Evolutionary conservation across 2,329 filamentous ascomycete genomes (phyloP), one percentile per base, ranked within the genome.

Genomic region (Talaromyces islandicus): DNA sequence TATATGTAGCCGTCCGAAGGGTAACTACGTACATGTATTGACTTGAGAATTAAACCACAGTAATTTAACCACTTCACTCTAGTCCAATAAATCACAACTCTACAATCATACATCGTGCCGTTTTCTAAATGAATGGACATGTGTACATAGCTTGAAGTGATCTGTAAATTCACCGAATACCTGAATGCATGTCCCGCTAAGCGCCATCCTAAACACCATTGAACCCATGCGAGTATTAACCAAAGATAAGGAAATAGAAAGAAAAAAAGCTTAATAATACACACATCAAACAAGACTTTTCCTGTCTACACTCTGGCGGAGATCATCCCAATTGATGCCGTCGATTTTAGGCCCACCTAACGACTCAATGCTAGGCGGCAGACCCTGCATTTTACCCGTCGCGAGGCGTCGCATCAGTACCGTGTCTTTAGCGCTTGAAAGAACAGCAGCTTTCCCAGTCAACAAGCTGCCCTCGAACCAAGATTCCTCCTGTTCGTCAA

Each of bases 381-480:
- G 65, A 27, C 70, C 69, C 12, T 70, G 64, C 50, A 74, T 56
- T 38, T 80, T 84, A 12, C 89, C 88, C 11, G 82, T 87, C 1
- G 87, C 86, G 63, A 94, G 85, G 63, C 82, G 85, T 65, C 89
- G 84, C 81, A 92, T 88, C 65, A 91, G 80, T 1, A 92, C 78
- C 0, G 88, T 90, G 67, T 93, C 90, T 69, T 85, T 87, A 3
- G 88, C 86, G 25, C 83, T 84, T 64, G 83, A 85, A 7, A 88
- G 75, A 48, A 78, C 81, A 67, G 85, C 85, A 2, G 88, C 89
- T 51, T 85, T 84, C 11, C 88, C 88, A 4, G 79, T 77, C 0
- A 84, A 79, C 41, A 95, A 76, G 60, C 83, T 88, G 27, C 88
- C 83, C 65, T 88, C 85, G 63, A 95, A 85, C 88, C 89, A 93